Evolutionary conservation across 805 yeast genomes (phyloP).

Genomic region (Sugiyamaella floridensis): DNA sequence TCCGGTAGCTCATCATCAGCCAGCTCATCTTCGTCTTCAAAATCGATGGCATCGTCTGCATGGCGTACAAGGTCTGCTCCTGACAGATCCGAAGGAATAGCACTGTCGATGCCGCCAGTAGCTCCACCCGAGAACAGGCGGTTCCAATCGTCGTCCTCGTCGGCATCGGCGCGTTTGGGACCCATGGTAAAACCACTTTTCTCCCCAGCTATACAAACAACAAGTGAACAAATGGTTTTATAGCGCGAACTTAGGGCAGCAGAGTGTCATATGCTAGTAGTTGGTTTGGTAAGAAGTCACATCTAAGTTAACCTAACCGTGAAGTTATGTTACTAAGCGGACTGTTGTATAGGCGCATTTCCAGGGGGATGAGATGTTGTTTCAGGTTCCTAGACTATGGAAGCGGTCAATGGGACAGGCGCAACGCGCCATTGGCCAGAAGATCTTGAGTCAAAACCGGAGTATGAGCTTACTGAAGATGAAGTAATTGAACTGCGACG

Average conservation of each 20-base stretch:
- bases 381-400: neutral
- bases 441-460: no score
- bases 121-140: slow-evolving; percentile 23
- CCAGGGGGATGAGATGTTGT: neutral
- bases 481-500: slow-evolving; percentile 20
- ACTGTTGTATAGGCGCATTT: neutral
- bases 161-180: neutral
- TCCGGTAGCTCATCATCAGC: slow-evolving; percentile 71
- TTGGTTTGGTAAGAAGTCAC: neutral
- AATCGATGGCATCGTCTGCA: slow-evolving; percentile 89
- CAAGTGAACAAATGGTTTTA: neutral
- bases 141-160: slow-evolving; percentile 30
- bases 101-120: slow-evolving; percentile 22
- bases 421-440: no score
- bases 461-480: slow-evolving; percentile 14
- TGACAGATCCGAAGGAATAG: slow-evolving; percentile 28
- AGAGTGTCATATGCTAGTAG: no score
- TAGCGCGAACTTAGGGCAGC: neutral
- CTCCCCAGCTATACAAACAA: neutral
- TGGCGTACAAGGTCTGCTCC: slow-evolving; percentile 56
- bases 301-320: no score
- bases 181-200: neutral
- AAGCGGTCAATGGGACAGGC: no score
- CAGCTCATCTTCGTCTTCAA: slow-evolving; percentile 87
- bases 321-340: neutral